A percentile compares a stretch with the other conserved stretches of the same genome.
These are phyloP conservation scores for Stellera chamaejasme DNA, from an alignment of 345 rosid species.

Conservation along the genomic window DNA sequence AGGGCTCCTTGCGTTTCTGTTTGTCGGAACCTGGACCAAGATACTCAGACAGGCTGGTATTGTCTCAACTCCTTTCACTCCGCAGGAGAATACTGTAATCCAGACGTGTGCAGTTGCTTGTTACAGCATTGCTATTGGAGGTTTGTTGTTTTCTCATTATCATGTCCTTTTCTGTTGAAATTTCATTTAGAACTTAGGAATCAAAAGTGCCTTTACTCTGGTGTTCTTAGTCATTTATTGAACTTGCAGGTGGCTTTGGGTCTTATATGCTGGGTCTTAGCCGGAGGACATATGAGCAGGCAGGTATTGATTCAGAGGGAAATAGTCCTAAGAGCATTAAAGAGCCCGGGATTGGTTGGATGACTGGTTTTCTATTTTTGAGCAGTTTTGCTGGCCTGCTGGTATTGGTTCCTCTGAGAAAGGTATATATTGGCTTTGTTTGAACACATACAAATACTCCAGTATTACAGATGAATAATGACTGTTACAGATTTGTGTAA, in stretches of 20 bases:
- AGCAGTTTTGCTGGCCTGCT: constrained; percentile 74
- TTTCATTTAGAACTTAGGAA: too few relatives aligned
- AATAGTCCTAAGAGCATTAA: constrained; percentile 58
- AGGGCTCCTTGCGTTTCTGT: constrained; percentile 71
- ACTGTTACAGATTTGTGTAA: too few relatives aligned
- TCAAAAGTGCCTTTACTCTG: too few relatives aligned
- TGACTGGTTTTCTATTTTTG: constrained; percentile 72
- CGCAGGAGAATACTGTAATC: constrained; percentile 84
- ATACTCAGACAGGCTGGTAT: constrained; percentile 67
- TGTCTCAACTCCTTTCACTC: constrained; percentile 61
- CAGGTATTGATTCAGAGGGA: constrained; percentile 52
- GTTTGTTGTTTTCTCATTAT: constrained; percentile 16
- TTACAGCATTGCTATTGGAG: constrained; percentile 84
- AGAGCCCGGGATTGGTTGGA: constrained; percentile 89
- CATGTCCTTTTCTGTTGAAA: too few relatives aligned
- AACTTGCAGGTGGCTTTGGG: constrained; percentile 74
- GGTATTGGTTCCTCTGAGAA: constrained; percentile 77
- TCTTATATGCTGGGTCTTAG: constrained; percentile 81
- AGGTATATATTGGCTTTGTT: constrained; percentile 29
- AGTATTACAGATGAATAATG: neutral
- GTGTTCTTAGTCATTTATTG: too few relatives aligned
- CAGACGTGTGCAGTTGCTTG: constrained; percentile 97
- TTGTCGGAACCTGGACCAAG: constrained; percentile 72
- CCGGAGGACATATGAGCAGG: constrained; percentile 52
- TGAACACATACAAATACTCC: neutral